Evolutionary conservation across 345 rosid species (phyloP), one percentile per base, ranked within the genome.

Genomic region (Eucalyptus fibrosa): DNA sequence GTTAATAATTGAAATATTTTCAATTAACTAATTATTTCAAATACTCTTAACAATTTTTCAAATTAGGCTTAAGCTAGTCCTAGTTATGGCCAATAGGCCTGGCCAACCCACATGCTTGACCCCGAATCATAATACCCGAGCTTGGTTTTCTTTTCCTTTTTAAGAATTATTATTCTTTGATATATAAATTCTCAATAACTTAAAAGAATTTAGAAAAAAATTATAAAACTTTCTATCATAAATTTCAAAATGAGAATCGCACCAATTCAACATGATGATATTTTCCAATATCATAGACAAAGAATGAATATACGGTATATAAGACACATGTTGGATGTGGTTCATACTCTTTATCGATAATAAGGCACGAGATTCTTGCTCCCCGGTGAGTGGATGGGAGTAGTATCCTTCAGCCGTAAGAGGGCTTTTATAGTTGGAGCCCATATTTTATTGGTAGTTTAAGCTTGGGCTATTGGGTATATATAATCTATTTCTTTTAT

Each of bases 391-490:
- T 53, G 59, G 26, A 23, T 23, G 30, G 6, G 30, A 3, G 30
- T 56, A 56, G 30, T 26, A 24, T 10, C 2, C 14, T 24, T 1
- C 1, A 10, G 3, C 6, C 6, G 1, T 56, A 2, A 56, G 62
- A 56, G 14, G 1, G 6, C 62, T 56, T 56, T 56, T 56, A 56
- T 24, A 10, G 13, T 56, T 56, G 0, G 6, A 9, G 30, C 30
- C 3, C 3, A 56, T 56, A 56, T 24, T 56, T 56, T 10, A 4
- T 56, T 56, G 62, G 3, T 56, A 11, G 14, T 56, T 56, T 56
- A 26, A 1, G 13, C 30, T 56, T 24, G 3, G 30, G 62, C 14
- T 26, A 24, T 23, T 5, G 1, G 30, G 30, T 56, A 56, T 56
- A 56, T 24, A 56, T 56, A 56, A 56, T 56, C 62, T 56, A 9